Percentiles rank a stretch among this genome's conserved stretches.
These are phyloP conservation scores for Alternaria sp. DNA, from an alignment of 2,329 filamentous ascomycete genomes.

Conservation along the genomic window DNA sequence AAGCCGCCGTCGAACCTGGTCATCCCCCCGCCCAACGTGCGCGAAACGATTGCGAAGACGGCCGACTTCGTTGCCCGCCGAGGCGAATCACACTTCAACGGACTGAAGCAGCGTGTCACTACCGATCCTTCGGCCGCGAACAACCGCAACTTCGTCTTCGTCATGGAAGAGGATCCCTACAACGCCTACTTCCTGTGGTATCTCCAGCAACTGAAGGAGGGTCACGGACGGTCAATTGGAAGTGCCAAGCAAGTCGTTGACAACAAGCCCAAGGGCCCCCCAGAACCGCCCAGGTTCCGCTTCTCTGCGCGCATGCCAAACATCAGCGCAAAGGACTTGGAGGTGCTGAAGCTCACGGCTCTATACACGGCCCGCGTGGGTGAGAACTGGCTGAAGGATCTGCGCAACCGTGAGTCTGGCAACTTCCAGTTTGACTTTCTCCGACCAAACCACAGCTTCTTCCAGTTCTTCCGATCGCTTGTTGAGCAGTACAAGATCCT, in stretches of 20 bases:
- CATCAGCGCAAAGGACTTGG: slow-evolving; percentile 92
- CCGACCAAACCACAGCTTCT: slow-evolving; percentile 90
- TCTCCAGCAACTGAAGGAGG: slow-evolving; percentile 81
- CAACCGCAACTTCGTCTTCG: slow-evolving; percentile 91
- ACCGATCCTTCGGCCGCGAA: slow-evolving; percentile 62
- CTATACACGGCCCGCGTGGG: slow-evolving; percentile 93
- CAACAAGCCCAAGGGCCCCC: slow-evolving; percentile 79
- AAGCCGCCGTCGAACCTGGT: slow-evolving; percentile 85
- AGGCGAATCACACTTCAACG: slow-evolving; percentile 74
- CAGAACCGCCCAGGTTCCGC: slow-evolving; percentile 83
- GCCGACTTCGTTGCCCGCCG: slow-evolving; percentile 84
- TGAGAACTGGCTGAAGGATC: slow-evolving; percentile 84
- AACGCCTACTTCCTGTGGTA: slow-evolving; percentile 91
- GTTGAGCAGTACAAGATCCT: slow-evolving; percentile 93
- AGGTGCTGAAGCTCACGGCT: slow-evolving; percentile 76
- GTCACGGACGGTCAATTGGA: slow-evolving; percentile 67
- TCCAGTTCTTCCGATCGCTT: slow-evolving; percentile 92
- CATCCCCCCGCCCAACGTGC: slow-evolving; percentile 83
- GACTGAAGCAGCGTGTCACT: slow-evolving; percentile 83
- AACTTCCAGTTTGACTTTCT: slow-evolving; percentile 98
- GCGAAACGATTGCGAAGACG: slow-evolving; percentile 88
- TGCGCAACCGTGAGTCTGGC: slow-evolving; percentile 85
- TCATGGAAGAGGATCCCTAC: slow-evolving; percentile 81
- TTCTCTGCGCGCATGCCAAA: slow-evolving; percentile 98
- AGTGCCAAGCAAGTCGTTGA: slow-evolving; percentile 40